Percentiles rank a stretch among this genome's conserved stretches.
Evolutionary conservation across 2,329 filamentous ascomycete species (phyloP).

Genomic region (Tolypocladium inflatum): DNA sequence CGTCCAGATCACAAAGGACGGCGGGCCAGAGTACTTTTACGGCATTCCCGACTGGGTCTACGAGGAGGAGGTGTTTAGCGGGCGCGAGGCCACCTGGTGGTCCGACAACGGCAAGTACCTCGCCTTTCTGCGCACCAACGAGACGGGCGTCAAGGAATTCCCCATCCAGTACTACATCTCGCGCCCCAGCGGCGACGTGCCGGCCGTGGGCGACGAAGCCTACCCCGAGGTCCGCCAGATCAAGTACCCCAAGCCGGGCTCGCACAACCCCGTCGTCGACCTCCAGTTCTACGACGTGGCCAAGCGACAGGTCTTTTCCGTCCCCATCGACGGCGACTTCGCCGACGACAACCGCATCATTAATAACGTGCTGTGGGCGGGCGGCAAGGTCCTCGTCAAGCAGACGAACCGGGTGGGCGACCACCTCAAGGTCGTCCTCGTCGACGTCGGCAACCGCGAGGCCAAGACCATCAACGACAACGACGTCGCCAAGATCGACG

Average conservation of each 20-base stretch:
- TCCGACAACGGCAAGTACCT: conserved; percentile 80
- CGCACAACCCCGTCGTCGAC: conserved; percentile 84
- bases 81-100: conserved; percentile 89
- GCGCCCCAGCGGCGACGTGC: conserved; percentile 65
- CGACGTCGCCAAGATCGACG: conserved; percentile 77
- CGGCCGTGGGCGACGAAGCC: conserved; percentile 61
- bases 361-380: conserved; percentile 88
- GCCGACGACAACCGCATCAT: conserved; percentile 76
- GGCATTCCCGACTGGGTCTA: conserved; percentile 98
- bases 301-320: conserved; percentile 68
- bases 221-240: conserved; percentile 88
- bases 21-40: conserved; percentile 83
- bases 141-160: conserved; percentile 83
- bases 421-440: conserved; percentile 74
- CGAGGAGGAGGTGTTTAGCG: conserved; percentile 57
- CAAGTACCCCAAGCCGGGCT: conserved; percentile 95
- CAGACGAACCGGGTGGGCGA: conserved; percentile 94
- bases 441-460: conserved; percentile 65
- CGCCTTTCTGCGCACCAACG: conserved; percentile 88
- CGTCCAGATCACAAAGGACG: conserved; percentile 73
- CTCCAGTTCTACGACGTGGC: conserved; percentile 81
- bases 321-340: conserved; percentile 71
- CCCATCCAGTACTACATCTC: conserved; percentile 90
- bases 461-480: conserved; percentile 72
- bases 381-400: conserved; percentile 73